phyloP scores from a whole-genome alignment of 2,329 filamentous ascomycete species.

The Thelonectria blattea region DNA sequence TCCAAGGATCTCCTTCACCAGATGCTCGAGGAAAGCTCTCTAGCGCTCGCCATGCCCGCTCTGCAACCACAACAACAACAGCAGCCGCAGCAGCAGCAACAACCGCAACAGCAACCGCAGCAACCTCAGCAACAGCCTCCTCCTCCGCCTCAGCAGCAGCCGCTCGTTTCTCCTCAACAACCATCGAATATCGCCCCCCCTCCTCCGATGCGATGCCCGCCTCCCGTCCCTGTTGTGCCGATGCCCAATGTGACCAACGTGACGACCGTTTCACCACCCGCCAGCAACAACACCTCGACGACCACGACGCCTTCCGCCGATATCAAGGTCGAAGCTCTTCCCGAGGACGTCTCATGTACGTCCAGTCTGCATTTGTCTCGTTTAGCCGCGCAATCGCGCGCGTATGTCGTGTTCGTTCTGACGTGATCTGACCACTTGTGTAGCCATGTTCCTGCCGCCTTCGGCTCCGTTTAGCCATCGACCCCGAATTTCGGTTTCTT shows the following conservation, averaged over 20 bases:
- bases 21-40: constrained; percentile 47
- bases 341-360: constrained; percentile 38
- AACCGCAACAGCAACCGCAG: constrained; percentile 20
- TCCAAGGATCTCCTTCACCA: constrained; percentile 51
- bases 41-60: constrained; percentile 39
- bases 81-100: constrained; percentile 12
- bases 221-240: constrained; percentile 9
- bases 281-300: constrained; percentile 30
- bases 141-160: constrained; percentile 27
- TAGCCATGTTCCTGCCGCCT: constrained; percentile 44
- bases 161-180: constrained; percentile 32
- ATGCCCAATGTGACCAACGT: constrained; percentile 28
- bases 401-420: constrained; percentile 2
- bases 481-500: constrained; percentile 55
- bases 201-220: constrained; percentile 23
- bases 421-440: constrained; percentile 31
- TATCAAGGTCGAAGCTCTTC: constrained; percentile 40
- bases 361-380: constrained; percentile 20
- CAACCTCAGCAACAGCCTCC: constrained; percentile 30
- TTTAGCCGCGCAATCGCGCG: not conserved
- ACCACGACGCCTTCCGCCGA: constrained; percentile 35
- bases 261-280: constrained; percentile 17
- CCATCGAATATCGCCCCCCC: constrained; percentile 34
- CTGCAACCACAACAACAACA: not conserved
- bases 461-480: constrained; percentile 49